phyloP scores from a whole-genome alignment of 2,329 filamentous ascomycete genomes.

The Sordariomycetes sp. region DNA sequence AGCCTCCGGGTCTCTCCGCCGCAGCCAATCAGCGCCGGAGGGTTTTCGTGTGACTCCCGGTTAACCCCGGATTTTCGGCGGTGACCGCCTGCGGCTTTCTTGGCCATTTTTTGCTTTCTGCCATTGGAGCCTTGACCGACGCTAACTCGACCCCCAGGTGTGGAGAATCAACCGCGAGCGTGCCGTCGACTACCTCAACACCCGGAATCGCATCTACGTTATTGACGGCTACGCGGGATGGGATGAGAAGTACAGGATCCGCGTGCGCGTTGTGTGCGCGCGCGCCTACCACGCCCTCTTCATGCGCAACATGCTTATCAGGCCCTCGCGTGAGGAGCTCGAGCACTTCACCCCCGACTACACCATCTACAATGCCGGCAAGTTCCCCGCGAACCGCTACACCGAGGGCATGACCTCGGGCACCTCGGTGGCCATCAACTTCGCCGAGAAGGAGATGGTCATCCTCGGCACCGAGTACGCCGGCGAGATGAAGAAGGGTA shows the following conservation, averaged over 20 bases:
- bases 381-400: conserved; percentile 96
- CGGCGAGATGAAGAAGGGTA: conserved; percentile 94
- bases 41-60: background rate
- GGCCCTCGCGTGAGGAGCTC: conserved; percentile 80
- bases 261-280: conserved; percentile 94
- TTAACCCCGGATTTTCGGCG: background rate
- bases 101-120: background rate
- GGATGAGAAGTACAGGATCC: conserved; percentile 97
- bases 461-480: conserved; percentile 98
- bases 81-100: background rate
- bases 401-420: conserved; percentile 98
- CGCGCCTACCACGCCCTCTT: conserved; percentile 99
- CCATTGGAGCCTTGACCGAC: background rate
- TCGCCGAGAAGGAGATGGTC: conserved; percentile 99
- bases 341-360: conserved; percentile 98
- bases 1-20: background rate
- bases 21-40: background rate
- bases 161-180: conserved; percentile 99
- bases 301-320: conserved; percentile 99
- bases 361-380: conserved; percentile 98
- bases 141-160: conserved; percentile 51
- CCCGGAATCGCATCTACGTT: conserved; percentile 96
- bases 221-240: conserved; percentile 95
- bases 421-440: conserved; percentile 98
- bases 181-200: conserved; percentile 98